Conservation (phyloP, 2,329 filamentous ascomycete genomes). For the Capronia epimyces region DNA sequence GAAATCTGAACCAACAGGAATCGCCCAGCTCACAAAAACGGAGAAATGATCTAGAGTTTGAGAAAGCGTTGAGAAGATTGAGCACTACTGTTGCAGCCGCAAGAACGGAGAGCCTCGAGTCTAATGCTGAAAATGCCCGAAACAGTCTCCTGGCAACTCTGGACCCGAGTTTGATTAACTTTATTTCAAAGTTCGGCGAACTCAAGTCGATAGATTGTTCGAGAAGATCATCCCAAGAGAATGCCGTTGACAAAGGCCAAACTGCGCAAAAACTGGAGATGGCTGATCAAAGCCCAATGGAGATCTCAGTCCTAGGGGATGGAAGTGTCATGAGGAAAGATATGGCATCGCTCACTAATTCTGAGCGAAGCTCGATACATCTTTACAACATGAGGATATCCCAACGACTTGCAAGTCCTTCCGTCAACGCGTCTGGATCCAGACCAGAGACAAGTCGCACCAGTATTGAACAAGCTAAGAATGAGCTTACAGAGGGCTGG, state of each 20-base stretch:
- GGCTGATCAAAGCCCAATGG: neutral
- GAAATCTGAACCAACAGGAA: neutral
- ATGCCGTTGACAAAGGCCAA: too few relatives aligned
- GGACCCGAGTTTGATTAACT: slow-evolving; percentile 21
- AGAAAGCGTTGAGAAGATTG: slow-evolving; percentile 3
- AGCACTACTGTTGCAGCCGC: neutral
- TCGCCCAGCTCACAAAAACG: neutral
- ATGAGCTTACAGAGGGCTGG: slow-evolving; percentile 5
- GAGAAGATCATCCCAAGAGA: neutral
- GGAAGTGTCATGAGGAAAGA: slow-evolving; percentile 4
- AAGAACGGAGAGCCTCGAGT: slow-evolving; percentile 5
- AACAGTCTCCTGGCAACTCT: slow-evolving; percentile 20
- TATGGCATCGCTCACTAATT: slow-evolving; percentile 8
- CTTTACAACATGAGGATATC: slow-evolving; percentile 30
- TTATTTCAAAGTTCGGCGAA: slow-evolving; percentile 18
- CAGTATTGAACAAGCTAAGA: neutral
- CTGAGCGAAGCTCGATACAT: slow-evolving; percentile 26
- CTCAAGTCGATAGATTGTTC: neutral
- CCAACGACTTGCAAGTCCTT: slow-evolving; percentile 27
- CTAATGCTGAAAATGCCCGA: slow-evolving; percentile 4
- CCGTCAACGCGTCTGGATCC: slow-evolving; percentile 11
- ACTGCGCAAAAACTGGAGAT: neutral
- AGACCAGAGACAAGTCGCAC: slow-evolving; percentile 19
- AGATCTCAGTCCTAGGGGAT: neutral
- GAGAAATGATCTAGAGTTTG: neutral